Conservation (phyloP, 2,329 filamentous ascomycete species). For the Clonostachys chloroleuca region DNA sequence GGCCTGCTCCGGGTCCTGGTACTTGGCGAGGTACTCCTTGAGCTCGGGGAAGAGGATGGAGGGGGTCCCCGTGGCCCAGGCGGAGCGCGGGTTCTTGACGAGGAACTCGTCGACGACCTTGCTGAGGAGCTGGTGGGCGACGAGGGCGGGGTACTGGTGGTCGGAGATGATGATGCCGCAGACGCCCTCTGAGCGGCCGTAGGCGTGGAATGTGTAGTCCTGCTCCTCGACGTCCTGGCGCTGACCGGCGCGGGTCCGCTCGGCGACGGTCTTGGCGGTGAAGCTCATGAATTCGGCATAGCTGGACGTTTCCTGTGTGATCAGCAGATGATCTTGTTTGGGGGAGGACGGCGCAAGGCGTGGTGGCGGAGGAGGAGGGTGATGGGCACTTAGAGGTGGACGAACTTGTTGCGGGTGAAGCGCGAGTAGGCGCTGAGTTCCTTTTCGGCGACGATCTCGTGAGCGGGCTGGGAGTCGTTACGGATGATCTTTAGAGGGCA, state of each 20-base stretch:
- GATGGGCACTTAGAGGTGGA: conserved; percentile 6
- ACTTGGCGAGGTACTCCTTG: conserved; percentile 68
- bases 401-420: conserved; percentile 71
- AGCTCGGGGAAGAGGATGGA: conserved; percentile 66
- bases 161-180: conserved; percentile 76
- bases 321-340: background rate
- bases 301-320: conserved; percentile 9
- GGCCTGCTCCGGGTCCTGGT: conserved; percentile 83
- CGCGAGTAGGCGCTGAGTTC: conserved; percentile 75
- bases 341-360: background rate
- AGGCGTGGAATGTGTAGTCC: conserved; percentile 75
- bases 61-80: conserved; percentile 54
- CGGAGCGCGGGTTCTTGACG: conserved; percentile 64
- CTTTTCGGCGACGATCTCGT: conserved; percentile 73
- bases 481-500: conserved; percentile 63
- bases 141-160: conserved; percentile 69
- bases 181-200: conserved; percentile 69
- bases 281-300: conserved; percentile 72
- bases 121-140: conserved; percentile 81
- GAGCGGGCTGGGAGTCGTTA: conserved; percentile 70
- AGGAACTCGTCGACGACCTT: conserved; percentile 89
- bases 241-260: conserved; percentile 76
- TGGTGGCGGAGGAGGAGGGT: conserved; percentile 4
- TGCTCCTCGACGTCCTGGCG: conserved; percentile 83
- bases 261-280: conserved; percentile 83